Conservation (phyloP, 2,329 filamentous ascomycete genomes). For the Nannizziopsis barbatae region DNA sequence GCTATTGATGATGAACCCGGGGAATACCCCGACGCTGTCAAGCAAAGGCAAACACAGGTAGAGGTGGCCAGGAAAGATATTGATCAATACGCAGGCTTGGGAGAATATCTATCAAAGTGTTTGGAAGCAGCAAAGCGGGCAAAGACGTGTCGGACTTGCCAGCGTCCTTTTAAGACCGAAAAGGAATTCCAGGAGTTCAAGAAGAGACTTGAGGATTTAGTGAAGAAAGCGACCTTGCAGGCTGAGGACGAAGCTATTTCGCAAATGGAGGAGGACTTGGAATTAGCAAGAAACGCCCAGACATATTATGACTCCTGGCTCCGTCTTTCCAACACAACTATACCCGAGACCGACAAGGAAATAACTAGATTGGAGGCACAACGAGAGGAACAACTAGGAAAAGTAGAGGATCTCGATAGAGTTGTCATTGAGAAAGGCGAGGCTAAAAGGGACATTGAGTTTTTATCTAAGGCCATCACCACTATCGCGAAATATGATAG, state of each 20-base stretch:
- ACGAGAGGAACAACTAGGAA: slow-evolving; percentile 47
- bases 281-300: slow-evolving; percentile 51
- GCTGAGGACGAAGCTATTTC: slow-evolving; percentile 52
- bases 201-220: slow-evolving; percentile 51
- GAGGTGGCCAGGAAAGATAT: slow-evolving; percentile 51
- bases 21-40: slow-evolving; percentile 43
- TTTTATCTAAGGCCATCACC: slow-evolving; percentile 61
- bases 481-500: slow-evolving; percentile 61
- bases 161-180: slow-evolving; percentile 52
- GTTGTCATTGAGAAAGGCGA: slow-evolving; percentile 51
- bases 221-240: slow-evolving; percentile 39
- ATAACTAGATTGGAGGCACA: slow-evolving; percentile 51
- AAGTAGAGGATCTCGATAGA: slow-evolving; percentile 58
- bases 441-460: slow-evolving; percentile 61
- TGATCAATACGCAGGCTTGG: slow-evolving; percentile 55
- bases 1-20: slow-evolving; percentile 43
- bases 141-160: slow-evolving; percentile 67
- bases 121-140: slow-evolving; percentile 54
- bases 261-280: slow-evolving; percentile 51
- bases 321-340: slow-evolving; percentile 54
- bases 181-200: slow-evolving; percentile 53
- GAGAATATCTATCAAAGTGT: slow-evolving; percentile 60
- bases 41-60: slow-evolving; percentile 41
- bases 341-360: slow-evolving; percentile 58
- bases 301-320: slow-evolving; percentile 63